phyloP scores from a whole-genome alignment of 2,329 filamentous ascomycete species.

The Diaporthe citrichinensis region DNA sequence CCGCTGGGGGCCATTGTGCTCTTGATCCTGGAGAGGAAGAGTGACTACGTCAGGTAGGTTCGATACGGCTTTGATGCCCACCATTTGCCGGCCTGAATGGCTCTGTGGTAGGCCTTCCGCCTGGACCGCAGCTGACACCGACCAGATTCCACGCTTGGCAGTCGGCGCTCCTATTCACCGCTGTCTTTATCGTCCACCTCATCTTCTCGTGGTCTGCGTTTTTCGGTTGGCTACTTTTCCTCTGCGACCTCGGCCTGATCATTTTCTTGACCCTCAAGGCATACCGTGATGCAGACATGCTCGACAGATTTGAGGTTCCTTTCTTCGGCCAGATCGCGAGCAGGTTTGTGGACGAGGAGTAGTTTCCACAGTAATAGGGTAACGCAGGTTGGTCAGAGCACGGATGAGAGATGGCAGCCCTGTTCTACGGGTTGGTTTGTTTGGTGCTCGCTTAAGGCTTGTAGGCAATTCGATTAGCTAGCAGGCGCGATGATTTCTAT shows the following conservation, averaged over 20 bases:
- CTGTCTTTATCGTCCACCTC: conserved; percentile 82
- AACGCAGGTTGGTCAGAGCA: not conserved
- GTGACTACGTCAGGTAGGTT: conserved; percentile 91
- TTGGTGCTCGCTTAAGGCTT: not conserved
- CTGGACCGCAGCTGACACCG: conserved; percentile 43
- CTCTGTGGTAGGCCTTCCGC: not conserved
- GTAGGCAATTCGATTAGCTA: not conserved
- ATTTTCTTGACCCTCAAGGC: conserved; percentile 82
- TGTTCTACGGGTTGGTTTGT: not conserved
- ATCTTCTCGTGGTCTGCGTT: conserved; percentile 88
- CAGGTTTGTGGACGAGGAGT: conserved; percentile 90
- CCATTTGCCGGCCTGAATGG: not conserved
- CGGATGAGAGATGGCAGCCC: not conserved
- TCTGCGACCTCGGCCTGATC: conserved; percentile 82
- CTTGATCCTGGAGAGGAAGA: conserved; percentile 90
- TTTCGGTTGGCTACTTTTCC: conserved; percentile 86
- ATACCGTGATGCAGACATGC: conserved; percentile 83
- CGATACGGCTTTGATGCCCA: not conserved
- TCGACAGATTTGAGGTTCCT: conserved; percentile 85
- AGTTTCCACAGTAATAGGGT: conserved; percentile 21
- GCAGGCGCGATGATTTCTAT: conserved; percentile 16
- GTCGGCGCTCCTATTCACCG: conserved; percentile 84
- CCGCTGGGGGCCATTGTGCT: conserved; percentile 89
- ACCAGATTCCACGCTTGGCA: conserved; percentile 96
- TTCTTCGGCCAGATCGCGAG: conserved; percentile 89